These are phyloP conservation scores for Setomelanomma holmii DNA, from an alignment of 2,329 filamentous ascomycete species.

Conservation along the genomic window DNA sequence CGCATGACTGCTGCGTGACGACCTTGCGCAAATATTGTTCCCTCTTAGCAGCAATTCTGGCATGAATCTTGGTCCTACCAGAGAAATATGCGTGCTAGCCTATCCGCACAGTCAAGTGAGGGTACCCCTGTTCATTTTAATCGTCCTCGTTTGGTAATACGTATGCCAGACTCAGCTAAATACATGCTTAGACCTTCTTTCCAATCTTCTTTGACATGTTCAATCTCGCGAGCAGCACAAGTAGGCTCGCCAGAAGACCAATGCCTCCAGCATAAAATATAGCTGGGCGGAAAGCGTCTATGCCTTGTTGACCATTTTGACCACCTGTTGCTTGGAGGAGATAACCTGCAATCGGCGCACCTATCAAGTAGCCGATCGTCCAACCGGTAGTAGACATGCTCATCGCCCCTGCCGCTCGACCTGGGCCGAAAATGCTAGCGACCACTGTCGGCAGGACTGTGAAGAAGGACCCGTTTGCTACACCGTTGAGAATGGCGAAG, in stretches of 20 bases:
- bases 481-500: conserved; percentile 35
- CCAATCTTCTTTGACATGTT: not conserved
- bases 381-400: conserved; percentile 35
- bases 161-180: no score
- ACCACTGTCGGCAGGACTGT: conserved; percentile 36
- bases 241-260: conserved; percentile 6
- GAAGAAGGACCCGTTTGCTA: conserved; percentile 38
- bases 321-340: conserved; percentile 34
- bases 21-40: not conserved
- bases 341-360: conserved; percentile 37
- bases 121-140: no score
- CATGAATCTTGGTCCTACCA: no score
- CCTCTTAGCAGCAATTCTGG: no score
- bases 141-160: no score
- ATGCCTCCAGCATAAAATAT: conserved; percentile 40
- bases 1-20: no score
- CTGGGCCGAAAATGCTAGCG: conserved; percentile 34
- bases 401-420: conserved; percentile 35
- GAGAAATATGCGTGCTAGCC: no score
- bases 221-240: not conserved
- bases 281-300: conserved; percentile 32
- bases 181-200: not conserved
- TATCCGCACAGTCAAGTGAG: no score
- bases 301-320: conserved; percentile 1
- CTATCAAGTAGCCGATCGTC: conserved; percentile 33